These are phyloP conservation scores for Ophiostoma himal-ulmi DNA, from an alignment of 2,329 filamentous ascomycete species.

Conservation along the genomic window DNA sequence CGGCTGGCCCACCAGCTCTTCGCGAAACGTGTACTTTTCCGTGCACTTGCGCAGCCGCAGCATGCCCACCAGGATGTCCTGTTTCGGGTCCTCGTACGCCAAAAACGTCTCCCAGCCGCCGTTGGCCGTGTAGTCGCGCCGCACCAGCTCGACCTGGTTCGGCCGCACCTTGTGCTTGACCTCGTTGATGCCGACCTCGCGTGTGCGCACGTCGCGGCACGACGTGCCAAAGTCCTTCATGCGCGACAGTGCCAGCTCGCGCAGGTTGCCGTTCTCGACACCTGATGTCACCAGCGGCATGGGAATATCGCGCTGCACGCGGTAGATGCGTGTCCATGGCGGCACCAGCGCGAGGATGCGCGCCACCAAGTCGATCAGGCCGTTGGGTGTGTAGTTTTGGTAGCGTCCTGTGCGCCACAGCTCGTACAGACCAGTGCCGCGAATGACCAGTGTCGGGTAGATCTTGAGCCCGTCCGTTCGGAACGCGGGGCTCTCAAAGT, in stretches of 20 bases:
- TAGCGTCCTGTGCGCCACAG: constrained; percentile 95
- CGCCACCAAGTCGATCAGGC: constrained; percentile 88
- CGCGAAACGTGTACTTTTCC: constrained; percentile 82
- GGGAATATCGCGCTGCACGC: constrained; percentile 97
- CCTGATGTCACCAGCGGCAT: constrained; percentile 99
- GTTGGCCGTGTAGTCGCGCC: constrained; percentile 90
- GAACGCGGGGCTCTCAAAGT: constrained; percentile 95
- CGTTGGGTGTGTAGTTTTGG: constrained; percentile 98
- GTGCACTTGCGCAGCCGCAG: constrained; percentile 87
- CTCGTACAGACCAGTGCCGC: constrained; percentile 93
- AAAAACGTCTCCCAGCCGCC: constrained; percentile 98
- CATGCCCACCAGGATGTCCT: constrained; percentile 92
- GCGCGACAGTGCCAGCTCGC: constrained; percentile 85
- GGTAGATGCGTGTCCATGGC: constrained; percentile 97
- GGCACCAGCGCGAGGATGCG: constrained; percentile 92
- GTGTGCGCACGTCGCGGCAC: constrained; percentile 90
- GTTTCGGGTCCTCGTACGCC: constrained; percentile 96
- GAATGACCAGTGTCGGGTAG: constrained; percentile 94
- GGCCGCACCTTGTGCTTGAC: constrained; percentile 98
- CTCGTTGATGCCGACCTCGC: constrained; percentile 97
- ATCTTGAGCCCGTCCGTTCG: constrained; percentile 96
- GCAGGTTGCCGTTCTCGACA: constrained; percentile 93
- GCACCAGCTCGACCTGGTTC: constrained; percentile 90
- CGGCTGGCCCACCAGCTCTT: constrained; percentile 77
- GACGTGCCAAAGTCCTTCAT: constrained; percentile 99